Percentiles rank a stretch among this genome's conserved stretches.
Conservation (phyloP, 2,329 filamentous ascomycete species). For the Shiraia bambusicola region DNA sequence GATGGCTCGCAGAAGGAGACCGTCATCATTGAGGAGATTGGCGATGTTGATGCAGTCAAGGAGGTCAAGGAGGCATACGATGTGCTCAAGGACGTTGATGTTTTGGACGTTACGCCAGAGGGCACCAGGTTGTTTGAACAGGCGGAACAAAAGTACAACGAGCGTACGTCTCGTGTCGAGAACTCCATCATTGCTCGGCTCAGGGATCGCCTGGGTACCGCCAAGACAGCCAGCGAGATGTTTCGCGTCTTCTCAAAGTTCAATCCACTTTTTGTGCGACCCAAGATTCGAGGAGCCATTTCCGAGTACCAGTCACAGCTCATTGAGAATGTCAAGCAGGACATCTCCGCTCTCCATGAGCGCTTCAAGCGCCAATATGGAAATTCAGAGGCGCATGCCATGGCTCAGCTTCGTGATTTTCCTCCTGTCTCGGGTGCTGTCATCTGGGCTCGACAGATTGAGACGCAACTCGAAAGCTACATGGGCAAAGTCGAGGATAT, state of each 20-base stretch:
- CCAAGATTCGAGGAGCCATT: conserved; percentile 98
- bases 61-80: conserved; percentile 95
- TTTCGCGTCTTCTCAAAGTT: conserved; percentile 99
- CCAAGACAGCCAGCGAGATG: conserved; percentile 98
- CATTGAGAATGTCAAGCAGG: conserved; percentile 96
- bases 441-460: conserved; percentile 96
- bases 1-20: conserved; percentile 46
- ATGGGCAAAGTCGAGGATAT: conserved; percentile 99
- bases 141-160: conserved; percentile 94
- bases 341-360: conserved; percentile 90
- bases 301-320: conserved; percentile 97
- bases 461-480: conserved; percentile 90
- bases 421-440: conserved; percentile 96
- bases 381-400: conserved; percentile 94
- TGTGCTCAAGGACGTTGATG: conserved; percentile 89
- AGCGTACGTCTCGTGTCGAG: conserved; percentile 93
- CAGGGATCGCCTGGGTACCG: conserved; percentile 87
- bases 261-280: conserved; percentile 95
- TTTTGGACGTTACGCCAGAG: conserved; percentile 86
- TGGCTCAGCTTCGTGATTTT: conserved; percentile 94
- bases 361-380: conserved; percentile 99
- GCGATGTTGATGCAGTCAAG: conserved; percentile 93
- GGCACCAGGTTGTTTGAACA: conserved; percentile 91
- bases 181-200: conserved; percentile 97
- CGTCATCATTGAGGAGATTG: conserved; percentile 87